Evolutionary conservation across 129 eudicot species (phyloP).

Genomic region (Tagetes erecta): DNA sequence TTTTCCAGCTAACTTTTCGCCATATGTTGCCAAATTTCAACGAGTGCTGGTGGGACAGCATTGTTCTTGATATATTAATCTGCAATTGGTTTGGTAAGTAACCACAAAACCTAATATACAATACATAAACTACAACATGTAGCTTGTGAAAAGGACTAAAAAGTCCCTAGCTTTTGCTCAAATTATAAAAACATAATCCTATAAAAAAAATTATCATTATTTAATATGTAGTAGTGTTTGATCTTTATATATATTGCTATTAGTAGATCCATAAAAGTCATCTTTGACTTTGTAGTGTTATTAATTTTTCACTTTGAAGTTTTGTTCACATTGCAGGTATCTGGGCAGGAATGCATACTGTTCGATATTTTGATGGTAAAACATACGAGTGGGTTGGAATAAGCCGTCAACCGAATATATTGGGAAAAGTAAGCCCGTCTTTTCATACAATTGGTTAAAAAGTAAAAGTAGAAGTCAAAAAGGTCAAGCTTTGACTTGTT

Average conservation of each 20-base stretch:
- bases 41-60: slow-evolving; percentile 99
- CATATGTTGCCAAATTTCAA: slow-evolving; percentile 98
- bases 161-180: slow-evolving; percentile 10
- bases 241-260: neutral
- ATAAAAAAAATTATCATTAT: neutral
- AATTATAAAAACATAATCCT: neutral
- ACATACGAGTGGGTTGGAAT: slow-evolving; percentile 98
- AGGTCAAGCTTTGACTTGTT: slow-evolving; percentile 3
- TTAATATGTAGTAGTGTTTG: neutral
- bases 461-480: neutral
- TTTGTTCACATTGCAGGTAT: slow-evolving; percentile 50
- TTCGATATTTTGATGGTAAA: slow-evolving; percentile 88
- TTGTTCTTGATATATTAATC: slow-evolving; percentile 86
- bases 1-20: slow-evolving; percentile 93
- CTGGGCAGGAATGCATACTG: slow-evolving; percentile 97
- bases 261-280: neutral
- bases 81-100: slow-evolving; percentile 97
- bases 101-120: slow-evolving; percentile 20
- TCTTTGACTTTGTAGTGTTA: slow-evolving; percentile 2
- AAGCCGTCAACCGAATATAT: slow-evolving; percentile 94
- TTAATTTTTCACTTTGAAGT: no score
- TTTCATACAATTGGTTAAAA: slow-evolving; percentile 3
- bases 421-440: slow-evolving; percentile 62
- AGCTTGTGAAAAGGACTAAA: slow-evolving; percentile 10
- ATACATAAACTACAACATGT: neutral